A percentile compares a stretch with the other conserved stretches of the same genome.
phyloP scores from a whole-genome alignment of 495 filamentous ascomycete genomes.

The Aspergillus egyptiacus region DNA sequence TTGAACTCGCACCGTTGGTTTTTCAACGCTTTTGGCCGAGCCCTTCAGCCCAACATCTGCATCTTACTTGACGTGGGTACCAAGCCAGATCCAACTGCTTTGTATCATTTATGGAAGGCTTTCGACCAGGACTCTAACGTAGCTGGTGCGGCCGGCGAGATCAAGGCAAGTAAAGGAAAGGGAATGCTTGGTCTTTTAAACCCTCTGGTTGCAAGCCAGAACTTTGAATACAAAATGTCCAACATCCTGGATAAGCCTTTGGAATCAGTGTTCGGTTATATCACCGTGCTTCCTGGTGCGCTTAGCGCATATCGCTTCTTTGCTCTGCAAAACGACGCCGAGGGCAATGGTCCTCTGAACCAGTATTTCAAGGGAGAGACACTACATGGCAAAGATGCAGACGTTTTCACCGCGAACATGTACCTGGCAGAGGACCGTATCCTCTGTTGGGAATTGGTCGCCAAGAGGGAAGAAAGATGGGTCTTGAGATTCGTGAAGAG shows the following conservation, averaged over 20 bases:
- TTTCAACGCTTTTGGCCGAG: conserved; percentile 95
- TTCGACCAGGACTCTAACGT: conserved; percentile 97
- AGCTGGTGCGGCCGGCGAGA: conserved; percentile 93
- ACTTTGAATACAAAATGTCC: conserved; percentile 99
- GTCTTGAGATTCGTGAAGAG: conserved; percentile 96
- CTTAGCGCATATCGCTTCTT: conserved; percentile 95
- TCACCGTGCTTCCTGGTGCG: conserved; percentile 92
- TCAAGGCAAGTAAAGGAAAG: conserved; percentile 90
- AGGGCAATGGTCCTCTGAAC: conserved; percentile 88
- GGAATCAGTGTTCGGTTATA: conserved; percentile 96
- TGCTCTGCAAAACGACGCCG: conserved; percentile 93
- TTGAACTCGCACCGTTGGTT: conserved; percentile 99
- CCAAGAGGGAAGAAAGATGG: conserved; percentile 92
- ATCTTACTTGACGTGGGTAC: conserved; percentile 96
- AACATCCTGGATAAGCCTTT: conserved; percentile 98
- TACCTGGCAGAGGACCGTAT: conserved; percentile 98
- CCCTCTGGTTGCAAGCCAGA: conserved; percentile 92
- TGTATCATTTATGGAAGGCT: conserved; percentile 99
- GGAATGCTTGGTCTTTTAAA: conserved; percentile 79
- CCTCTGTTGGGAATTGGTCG: conserved; percentile 97
- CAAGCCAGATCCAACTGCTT: conserved; percentile 71
- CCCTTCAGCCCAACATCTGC: conserved; percentile 92
- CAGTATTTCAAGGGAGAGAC: conserved; percentile 99
- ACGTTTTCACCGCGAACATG: conserved; percentile 99
- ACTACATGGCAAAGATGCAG: conserved; percentile 90